Evolutionary conservation across 805 yeast species (phyloP).

Genomic region (Komagataella pastoris): DNA sequence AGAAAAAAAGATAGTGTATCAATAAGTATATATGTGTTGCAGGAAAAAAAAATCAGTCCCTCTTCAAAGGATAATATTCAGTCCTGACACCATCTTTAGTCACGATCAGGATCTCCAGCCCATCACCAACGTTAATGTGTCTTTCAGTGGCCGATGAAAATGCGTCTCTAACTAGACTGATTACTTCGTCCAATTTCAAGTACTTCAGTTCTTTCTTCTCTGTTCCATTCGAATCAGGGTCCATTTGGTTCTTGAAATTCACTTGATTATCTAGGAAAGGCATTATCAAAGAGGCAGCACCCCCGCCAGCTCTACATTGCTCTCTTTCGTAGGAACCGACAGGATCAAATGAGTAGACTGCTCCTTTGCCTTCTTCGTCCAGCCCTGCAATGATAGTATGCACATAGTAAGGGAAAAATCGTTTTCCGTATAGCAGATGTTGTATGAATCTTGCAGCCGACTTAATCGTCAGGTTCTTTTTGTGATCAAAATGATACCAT

Average conservation of each 20-base stretch:
- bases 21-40: background rate
- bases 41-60: conserved; percentile 39
- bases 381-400: conserved; percentile 91
- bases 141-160: conserved; percentile 95
- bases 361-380: conserved; percentile 85
- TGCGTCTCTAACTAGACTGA: conserved; percentile 83
- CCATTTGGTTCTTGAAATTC: conserved; percentile 84
- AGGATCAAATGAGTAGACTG: conserved; percentile 93
- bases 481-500: conserved; percentile 90
- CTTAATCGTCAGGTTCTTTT: conserved; percentile 50
- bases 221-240: conserved; percentile 62
- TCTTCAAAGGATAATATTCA: conserved; percentile 76
- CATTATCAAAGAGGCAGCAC: conserved; percentile 92
- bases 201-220: conserved; percentile 48
- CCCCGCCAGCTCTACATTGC: conserved; percentile 96
- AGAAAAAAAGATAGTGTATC: background rate
- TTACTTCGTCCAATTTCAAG: conserved; percentile 71
- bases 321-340: conserved; percentile 97
- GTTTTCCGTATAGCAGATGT: conserved; percentile 80
- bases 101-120: conserved; percentile 78
- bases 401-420: conserved; percentile 95
- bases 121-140: conserved; percentile 98
- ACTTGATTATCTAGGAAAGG: conserved; percentile 98
- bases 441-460: conserved; percentile 87
- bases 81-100: conserved; percentile 86